Percentiles rank a stretch among this genome's conserved stretches.
Conservation (phyloP, 495 filamentous ascomycete genomes). For the Penicillium cinerascens region DNA sequence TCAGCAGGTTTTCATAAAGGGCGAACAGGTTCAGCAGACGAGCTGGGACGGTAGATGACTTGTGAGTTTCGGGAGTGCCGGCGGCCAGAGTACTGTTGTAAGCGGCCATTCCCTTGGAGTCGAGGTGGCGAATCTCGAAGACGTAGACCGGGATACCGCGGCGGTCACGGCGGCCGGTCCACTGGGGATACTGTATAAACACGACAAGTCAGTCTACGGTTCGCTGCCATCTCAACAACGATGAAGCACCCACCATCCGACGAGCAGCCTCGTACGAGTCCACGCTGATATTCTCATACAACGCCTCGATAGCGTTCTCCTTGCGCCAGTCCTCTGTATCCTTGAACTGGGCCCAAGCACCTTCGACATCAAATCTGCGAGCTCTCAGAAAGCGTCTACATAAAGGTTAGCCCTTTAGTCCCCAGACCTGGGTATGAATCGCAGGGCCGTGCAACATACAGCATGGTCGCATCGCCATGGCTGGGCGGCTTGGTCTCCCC, state of each 20-base stretch:
- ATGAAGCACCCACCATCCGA: slow-evolving; percentile 56
- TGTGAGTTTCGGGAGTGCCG: slow-evolving; percentile 56
- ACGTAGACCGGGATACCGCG: slow-evolving; percentile 88
- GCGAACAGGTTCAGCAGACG: slow-evolving; percentile 79
- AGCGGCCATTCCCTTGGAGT: slow-evolving; percentile 71
- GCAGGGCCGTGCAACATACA: slow-evolving; percentile 50
- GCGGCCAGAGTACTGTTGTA: slow-evolving; percentile 63
- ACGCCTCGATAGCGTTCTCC: slow-evolving; percentile 66
- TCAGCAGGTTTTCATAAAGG: slow-evolving; percentile 84
- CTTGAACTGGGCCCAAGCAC: slow-evolving; percentile 79
- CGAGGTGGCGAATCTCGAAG: slow-evolving; percentile 77
- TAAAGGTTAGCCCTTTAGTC: background rate
- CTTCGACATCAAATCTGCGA: slow-evolving; percentile 65
- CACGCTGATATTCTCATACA: slow-evolving; percentile 76
- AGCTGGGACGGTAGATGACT: slow-evolving; percentile 47
- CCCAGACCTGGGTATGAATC: background rate
- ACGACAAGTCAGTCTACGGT: background rate
- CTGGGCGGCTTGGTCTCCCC: slow-evolving; percentile 43
- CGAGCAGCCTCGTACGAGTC: slow-evolving; percentile 77
- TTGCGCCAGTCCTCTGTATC: slow-evolving; percentile 86
- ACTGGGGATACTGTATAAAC: slow-evolving; percentile 74
- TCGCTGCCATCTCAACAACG: background rate
- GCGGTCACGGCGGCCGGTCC: slow-evolving; percentile 82
- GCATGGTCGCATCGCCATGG: slow-evolving; percentile 77
- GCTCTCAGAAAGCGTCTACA: slow-evolving; percentile 75